Evolutionary conservation across 495 filamentous ascomycete genomes (phyloP).

Genomic region (Hyaloscypha hepaticicola): DNA sequence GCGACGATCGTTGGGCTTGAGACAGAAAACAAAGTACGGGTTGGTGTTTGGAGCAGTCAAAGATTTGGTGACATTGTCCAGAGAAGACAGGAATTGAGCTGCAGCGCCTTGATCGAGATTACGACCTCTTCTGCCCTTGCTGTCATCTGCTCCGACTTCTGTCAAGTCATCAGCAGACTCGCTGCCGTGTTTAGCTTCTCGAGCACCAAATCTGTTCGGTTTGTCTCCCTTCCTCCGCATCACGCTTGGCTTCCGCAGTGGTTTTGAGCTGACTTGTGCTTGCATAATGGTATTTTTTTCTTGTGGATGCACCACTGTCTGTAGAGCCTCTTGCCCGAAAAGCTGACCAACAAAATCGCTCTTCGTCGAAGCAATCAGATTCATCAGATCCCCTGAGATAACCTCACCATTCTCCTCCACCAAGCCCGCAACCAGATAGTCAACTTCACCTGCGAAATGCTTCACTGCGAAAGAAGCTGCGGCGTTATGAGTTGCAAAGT

Average conservation of each 20-base stretch:
- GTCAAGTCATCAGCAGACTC: constrained; percentile 48
- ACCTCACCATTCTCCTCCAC: constrained; percentile 95
- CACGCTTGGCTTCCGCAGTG: constrained; percentile 88
- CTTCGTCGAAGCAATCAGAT: constrained; percentile 82
- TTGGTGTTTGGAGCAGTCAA: constrained; percentile 80
- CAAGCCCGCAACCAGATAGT: constrained; percentile 81
- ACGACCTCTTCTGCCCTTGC: constrained; percentile 41
- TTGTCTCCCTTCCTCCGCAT: constrained; percentile 68
- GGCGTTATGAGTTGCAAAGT: constrained; percentile 76
- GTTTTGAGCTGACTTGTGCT: constrained; percentile 92
- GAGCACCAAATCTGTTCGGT: constrained; percentile 42
- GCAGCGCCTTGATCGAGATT: constrained; percentile 78
- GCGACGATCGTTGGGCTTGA: constrained; percentile 95
- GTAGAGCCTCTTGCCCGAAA: constrained; percentile 89
- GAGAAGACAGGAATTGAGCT: constrained; percentile 83
- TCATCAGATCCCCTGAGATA: constrained; percentile 94
- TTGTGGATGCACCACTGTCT: constrained; percentile 85
- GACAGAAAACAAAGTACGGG: constrained; percentile 92
- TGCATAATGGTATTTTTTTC: constrained; percentile 92
- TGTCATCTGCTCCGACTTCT: constrained; percentile 49
- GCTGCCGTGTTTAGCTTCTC: constrained; percentile 30
- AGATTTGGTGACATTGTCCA: constrained; percentile 85
- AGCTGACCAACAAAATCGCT: constrained; percentile 86
- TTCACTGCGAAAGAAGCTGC: constrained; percentile 82
- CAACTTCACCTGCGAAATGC: constrained; percentile 96